Evolutionary conservation across 179 eudicot species (phyloP).

Genomic region (Sideroxylon spinosum): DNA sequence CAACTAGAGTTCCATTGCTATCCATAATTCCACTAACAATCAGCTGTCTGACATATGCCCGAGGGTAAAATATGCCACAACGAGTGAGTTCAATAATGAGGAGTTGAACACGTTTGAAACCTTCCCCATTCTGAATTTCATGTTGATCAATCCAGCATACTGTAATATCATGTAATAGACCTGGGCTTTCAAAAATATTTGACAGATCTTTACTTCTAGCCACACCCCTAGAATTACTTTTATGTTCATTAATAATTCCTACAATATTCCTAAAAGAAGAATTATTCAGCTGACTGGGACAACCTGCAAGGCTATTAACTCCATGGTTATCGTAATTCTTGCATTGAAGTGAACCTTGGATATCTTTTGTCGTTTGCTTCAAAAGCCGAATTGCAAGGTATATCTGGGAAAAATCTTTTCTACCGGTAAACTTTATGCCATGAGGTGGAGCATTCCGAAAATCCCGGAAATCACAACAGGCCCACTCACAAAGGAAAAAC

Average conservation of each 20-base stretch:
- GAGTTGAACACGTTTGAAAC: slow-evolving; percentile 67
- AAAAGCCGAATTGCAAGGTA: slow-evolving; percentile 69
- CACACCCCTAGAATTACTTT: slow-evolving; percentile 19
- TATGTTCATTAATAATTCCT: slow-evolving; percentile 9
- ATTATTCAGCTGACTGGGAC: slow-evolving; percentile 23
- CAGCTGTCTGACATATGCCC: slow-evolving; percentile 80
- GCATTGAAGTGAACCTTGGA: slow-evolving; percentile 22
- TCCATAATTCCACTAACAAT: slow-evolving; percentile 85
- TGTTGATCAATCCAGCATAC: slow-evolving; percentile 97
- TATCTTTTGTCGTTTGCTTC: slow-evolving; percentile 55
- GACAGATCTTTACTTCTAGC: slow-evolving; percentile 36
- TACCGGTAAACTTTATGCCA: slow-evolving; percentile 73
- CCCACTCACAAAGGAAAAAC: slow-evolving; percentile 98
- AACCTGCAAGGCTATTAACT: not conserved
- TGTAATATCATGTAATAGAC: slow-evolving; percentile 80
- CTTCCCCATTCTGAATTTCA: slow-evolving; percentile 67
- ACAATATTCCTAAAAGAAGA: slow-evolving; percentile 20
- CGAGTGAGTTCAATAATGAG: slow-evolving; percentile 68
- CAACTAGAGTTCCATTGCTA: slow-evolving; percentile 15
- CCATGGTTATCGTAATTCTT: no score
- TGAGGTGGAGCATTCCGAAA: slow-evolving; percentile 51
- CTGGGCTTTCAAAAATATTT: slow-evolving; percentile 72
- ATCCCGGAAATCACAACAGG: slow-evolving; percentile 82
- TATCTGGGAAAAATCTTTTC: slow-evolving; percentile 79
- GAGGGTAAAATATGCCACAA: slow-evolving; percentile 73